phyloP scores from a whole-genome alignment of 345 rosid species.

The Brassica napus region Da-Ae NC_063452.1:62679501-62680000 shows the following conservation, averaged over 20 bases:
- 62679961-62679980: not conserved
- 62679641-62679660: not conserved
- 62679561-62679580: too few relatives aligned
- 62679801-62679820: not conserved
- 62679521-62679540: too few relatives aligned
- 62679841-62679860: constrained; percentile 30
- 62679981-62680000: not conserved
- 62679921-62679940: not conserved
- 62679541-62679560: too few relatives aligned
- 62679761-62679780: constrained; percentile 66
- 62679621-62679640: too few relatives aligned
- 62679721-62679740: not conserved
- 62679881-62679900: constrained; percentile 18
- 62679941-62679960: constrained; percentile 47
- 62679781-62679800: constrained; percentile 45
- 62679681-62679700: not conserved
- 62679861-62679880: constrained; percentile 40
- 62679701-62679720: too few relatives aligned
- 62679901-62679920: not conserved
- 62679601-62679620: too few relatives aligned
- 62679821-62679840: constrained; percentile 51
- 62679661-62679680: not conserved
- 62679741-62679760: constrained; percentile 1
- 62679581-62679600: too few relatives aligned
- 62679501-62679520: too few relatives aligned